Percentiles rank a stretch among this genome's conserved stretches.
These are phyloP conservation scores for Lepidium africanum DNA, from an alignment of 345 rosid genomes.

Conservation along the genomic window DNA sequence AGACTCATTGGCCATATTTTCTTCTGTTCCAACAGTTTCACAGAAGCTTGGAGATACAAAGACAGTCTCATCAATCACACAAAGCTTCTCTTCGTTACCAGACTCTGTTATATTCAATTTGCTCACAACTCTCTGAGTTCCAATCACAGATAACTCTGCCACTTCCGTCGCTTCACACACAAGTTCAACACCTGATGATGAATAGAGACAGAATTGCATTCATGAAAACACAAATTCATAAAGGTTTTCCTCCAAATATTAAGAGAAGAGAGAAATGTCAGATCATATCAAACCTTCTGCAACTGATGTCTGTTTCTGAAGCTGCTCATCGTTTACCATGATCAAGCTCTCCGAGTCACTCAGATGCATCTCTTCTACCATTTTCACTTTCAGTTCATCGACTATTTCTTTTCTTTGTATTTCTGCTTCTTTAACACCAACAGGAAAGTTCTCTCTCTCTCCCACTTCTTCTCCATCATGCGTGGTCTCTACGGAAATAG, in stretches of 20 bases:
- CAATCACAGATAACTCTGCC: neutral
- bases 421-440: slow-evolving; percentile 1
- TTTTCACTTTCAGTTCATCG: neutral
- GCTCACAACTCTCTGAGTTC: neutral
- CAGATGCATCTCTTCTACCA: neutral
- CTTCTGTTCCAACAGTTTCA: neutral
- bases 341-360: neutral
- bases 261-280: neutral
- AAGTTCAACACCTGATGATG: slow-evolving; percentile 1
- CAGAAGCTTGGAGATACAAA: neutral
- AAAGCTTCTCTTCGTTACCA: neutral
- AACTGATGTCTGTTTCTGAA: slow-evolving; percentile 2
- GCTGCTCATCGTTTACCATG: slow-evolving; percentile 2
- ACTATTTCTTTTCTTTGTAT: neutral
- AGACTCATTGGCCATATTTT: neutral
- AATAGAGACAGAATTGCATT: neutral
- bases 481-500: neutral
- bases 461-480: neutral
- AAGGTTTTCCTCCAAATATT: neutral
- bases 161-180: neutral
- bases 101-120: neutral
- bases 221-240: neutral
- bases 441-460: neutral
- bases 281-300: slow-evolving; percentile 8
- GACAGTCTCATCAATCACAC: neutral